These are phyloP conservation scores for Clarireedia monteithiana DNA, from an alignment of 2,329 filamentous ascomycete genomes.

Conservation along the genomic window DNA sequence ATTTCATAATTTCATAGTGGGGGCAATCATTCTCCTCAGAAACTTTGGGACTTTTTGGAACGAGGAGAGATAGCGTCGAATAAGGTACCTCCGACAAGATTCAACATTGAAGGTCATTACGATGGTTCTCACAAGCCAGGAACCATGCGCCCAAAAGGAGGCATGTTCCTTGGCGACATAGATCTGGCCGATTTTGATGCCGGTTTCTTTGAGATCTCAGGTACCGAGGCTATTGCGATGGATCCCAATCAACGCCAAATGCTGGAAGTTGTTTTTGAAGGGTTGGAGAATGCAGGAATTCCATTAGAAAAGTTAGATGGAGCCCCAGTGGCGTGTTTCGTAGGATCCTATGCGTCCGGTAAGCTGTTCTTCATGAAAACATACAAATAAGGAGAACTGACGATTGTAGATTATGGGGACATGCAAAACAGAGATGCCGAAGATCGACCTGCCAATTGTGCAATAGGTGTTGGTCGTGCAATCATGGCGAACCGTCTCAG, in stretches of 20 bases:
- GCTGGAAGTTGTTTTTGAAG: conserved; percentile 57
- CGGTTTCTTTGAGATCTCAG: conserved; percentile 33
- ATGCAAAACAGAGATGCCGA: conserved; percentile 15
- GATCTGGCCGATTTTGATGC: conserved; percentile 33
- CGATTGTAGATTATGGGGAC: conserved; percentile 11
- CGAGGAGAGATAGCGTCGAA: conserved; percentile 65
- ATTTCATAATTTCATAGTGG: conserved; percentile 14
- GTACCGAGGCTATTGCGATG: conserved; percentile 31
- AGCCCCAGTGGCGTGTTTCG: conserved; percentile 7
- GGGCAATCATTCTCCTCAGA: conserved; percentile 24
- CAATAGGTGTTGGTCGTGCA: conserved; percentile 15
- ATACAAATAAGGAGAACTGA: not conserved
- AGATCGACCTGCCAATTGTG: conserved; percentile 4
- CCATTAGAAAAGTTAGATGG: conserved; percentile 11
- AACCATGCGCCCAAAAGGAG: conserved; percentile 64
- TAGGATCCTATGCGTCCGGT: conserved; percentile 11
- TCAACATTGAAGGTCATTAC: conserved; percentile 60
- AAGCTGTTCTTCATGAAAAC: conserved; percentile 9
- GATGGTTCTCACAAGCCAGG: conserved; percentile 58
- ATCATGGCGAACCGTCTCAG: conserved; percentile 43
- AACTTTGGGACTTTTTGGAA: conserved; percentile 40
- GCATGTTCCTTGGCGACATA: conserved; percentile 43
- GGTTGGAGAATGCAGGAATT: conserved; percentile 33
- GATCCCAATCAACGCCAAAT: conserved; percentile 32
- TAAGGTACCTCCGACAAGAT: conserved; percentile 53